Evolutionary conservation across 257 asterid species (phyloP).

Genomic region (Datura wrightii): DNA sequence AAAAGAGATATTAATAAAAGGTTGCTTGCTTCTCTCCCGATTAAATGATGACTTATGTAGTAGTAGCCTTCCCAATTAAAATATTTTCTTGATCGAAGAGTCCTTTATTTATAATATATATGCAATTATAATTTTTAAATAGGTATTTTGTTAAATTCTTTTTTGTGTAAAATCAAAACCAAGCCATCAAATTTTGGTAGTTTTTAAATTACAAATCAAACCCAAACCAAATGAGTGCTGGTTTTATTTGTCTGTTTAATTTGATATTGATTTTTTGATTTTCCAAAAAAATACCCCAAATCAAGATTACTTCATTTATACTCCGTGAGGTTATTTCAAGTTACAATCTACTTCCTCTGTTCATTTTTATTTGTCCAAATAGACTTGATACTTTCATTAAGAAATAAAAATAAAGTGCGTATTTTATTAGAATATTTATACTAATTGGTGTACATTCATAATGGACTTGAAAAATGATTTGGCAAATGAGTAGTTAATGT

Average conservation of each 20-base stretch:
- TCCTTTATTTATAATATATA: no score
- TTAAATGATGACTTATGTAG: no score
- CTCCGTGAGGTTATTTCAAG: background rate
- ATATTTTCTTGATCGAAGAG: no score
- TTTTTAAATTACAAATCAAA: background rate
- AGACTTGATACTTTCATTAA: background rate
- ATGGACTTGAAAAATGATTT: background rate
- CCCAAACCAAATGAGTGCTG: background rate
- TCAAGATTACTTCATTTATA: background rate
- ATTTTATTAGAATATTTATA: background rate
- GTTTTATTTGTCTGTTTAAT: background rate
- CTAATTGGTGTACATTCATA: background rate
- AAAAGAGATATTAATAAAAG: no score
- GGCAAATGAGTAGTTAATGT: background rate
- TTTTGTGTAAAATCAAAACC: background rate
- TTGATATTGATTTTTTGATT: background rate
- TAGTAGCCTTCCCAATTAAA: no score
- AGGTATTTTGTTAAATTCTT: no score
- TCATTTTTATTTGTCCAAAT: background rate
- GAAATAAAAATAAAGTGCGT: background rate
- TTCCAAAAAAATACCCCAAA: background rate
- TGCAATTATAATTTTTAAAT: background rate
- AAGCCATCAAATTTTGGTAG: background rate
- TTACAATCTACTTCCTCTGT: background rate
- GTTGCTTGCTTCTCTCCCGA: no score